phyloP scores from a whole-genome alignment of 495 filamentous ascomycete species.

The Cercophora newfieldiana region DNA sequence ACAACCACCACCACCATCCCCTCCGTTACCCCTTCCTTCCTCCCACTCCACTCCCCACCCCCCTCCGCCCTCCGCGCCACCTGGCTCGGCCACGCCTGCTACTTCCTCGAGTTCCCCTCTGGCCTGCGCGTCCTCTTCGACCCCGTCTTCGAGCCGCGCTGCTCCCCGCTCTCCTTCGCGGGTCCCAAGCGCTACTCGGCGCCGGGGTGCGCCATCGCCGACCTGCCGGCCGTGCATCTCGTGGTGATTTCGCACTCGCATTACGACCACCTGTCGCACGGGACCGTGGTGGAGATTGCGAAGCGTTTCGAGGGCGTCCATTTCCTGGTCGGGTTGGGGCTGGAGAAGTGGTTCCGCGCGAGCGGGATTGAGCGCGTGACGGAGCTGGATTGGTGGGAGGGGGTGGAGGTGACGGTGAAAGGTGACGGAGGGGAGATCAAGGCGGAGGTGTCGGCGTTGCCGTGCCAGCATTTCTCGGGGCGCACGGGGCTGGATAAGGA shows the following conservation, averaged over 20 bases:
- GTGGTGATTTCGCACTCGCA: conserved; percentile 93
- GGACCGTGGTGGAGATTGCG: conserved; percentile 68
- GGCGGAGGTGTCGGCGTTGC: conserved; percentile 78
- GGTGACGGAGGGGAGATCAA: conserved; percentile 48
- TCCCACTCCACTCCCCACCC: not conserved
- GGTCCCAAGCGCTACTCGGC: conserved; percentile 82
- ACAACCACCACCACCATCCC: not conserved
- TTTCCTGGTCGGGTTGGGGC: conserved; percentile 88
- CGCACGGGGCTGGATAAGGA: conserved; percentile 66
- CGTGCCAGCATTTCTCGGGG: conserved; percentile 80
- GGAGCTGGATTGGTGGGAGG: conserved; percentile 96
- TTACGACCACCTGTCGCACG: conserved; percentile 88
- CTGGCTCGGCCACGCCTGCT: conserved; percentile 96
- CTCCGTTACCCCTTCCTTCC: not conserved
- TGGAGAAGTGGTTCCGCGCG: conserved; percentile 78
- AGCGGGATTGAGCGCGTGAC: conserved; percentile 66
- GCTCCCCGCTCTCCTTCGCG: conserved; percentile 69
- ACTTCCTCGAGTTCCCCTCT: conserved; percentile 85
- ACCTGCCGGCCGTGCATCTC: conserved; percentile 81
- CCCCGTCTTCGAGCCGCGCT: conserved; percentile 89
- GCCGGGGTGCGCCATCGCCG: conserved; percentile 72
- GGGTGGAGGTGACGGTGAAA: conserved; percentile 64
- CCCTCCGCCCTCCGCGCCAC: conserved; percentile 68
- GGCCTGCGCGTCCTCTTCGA: conserved; percentile 92
- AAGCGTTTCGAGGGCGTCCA: conserved; percentile 74